These are phyloP conservation scores for Neurospora intermedia DNA, from an alignment of 495 filamentous ascomycete species.

Conservation along the genomic window DNA sequence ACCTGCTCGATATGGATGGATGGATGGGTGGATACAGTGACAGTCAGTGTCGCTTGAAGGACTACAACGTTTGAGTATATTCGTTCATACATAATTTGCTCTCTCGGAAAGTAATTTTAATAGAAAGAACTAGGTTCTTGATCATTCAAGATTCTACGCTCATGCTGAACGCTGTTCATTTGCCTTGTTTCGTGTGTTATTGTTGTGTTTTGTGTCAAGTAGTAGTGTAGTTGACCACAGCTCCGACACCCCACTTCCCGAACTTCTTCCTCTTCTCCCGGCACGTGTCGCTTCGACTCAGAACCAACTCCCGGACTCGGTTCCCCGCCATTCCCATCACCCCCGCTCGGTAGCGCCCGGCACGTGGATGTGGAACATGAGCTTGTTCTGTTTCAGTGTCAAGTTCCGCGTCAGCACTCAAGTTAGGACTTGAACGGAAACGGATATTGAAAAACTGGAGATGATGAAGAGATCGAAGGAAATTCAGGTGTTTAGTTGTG, in stretches of 20 bases:
- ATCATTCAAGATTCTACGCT: neutral
- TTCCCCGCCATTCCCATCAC: neutral
- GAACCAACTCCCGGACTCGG: neutral
- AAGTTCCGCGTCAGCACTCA: neutral
- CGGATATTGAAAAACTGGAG: too few species aligned
- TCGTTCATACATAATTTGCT: neutral
- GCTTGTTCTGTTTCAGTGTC: neutral
- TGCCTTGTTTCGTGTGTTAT: neutral
- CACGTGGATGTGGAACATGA: neutral
- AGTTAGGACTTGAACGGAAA: neutral
- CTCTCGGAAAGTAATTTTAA: neutral
- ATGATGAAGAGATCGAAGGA: neutral
- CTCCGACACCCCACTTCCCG: neutral
- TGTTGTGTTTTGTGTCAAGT: neutral
- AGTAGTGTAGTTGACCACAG: neutral
- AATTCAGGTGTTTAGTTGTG: too few species aligned
- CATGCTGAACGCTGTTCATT: neutral
- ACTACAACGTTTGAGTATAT: neutral
- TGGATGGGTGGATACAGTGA: neutral
- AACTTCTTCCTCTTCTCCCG: neutral
- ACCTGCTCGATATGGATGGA: neutral
- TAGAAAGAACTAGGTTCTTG: neutral
- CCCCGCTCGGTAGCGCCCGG: neutral
- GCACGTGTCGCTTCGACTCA: neutral
- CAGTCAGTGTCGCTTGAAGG: neutral